Evolutionary conservation across 2,329 filamentous ascomycete genomes (phyloP).

Genomic region (Aspergillus candidus): DNA sequence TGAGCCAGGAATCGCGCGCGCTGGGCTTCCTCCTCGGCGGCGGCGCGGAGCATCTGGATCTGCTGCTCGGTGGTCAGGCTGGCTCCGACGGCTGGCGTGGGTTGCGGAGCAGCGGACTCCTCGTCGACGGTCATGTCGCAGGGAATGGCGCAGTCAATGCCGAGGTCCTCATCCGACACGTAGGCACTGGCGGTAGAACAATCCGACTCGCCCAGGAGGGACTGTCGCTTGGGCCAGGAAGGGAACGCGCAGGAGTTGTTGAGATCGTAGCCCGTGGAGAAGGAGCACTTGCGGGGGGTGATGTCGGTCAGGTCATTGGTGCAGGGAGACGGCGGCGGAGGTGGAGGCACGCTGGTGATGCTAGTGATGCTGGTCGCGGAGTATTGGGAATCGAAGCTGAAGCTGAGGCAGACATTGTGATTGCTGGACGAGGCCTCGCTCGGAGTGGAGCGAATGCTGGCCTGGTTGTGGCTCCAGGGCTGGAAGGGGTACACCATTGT

Average conservation of each 20-base stretch:
- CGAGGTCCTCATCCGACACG: constrained; percentile 40
- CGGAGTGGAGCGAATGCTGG: constrained; percentile 17
- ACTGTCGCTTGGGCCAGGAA: constrained; percentile 40
- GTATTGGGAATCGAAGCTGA: constrained; percentile 22
- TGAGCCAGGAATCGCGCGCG: constrained; percentile 35
- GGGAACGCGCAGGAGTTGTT: constrained; percentile 40
- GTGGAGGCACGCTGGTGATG: constrained; percentile 28
- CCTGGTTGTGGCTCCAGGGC: constrained; percentile 17
- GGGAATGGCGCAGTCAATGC: constrained; percentile 25
- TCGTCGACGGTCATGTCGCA: constrained; percentile 24
- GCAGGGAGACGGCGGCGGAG: constrained; percentile 35
- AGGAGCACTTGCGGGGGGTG: constrained; percentile 38
- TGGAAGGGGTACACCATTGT: constrained; percentile 17
- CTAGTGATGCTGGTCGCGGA: constrained; percentile 17
- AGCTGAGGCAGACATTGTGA: constrained; percentile 17
- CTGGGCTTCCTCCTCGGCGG: constrained; percentile 31
- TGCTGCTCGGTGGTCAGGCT: constrained; percentile 37
- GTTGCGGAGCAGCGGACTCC: constrained; percentile 19
- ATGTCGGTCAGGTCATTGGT: constrained; percentile 36
- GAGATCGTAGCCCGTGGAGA: constrained; percentile 34
- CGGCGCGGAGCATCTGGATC: constrained; percentile 31
- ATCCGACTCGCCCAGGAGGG: constrained; percentile 30
- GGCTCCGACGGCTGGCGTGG: constrained; percentile 13
- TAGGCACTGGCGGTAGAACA: constrained; percentile 32
- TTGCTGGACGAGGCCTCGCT: constrained; percentile 18